Evolutionary conservation across 257 asterid genomes (phyloP), one percentile per base, ranked within the genome.

Genomic region (Cordia subcordata): DNA sequence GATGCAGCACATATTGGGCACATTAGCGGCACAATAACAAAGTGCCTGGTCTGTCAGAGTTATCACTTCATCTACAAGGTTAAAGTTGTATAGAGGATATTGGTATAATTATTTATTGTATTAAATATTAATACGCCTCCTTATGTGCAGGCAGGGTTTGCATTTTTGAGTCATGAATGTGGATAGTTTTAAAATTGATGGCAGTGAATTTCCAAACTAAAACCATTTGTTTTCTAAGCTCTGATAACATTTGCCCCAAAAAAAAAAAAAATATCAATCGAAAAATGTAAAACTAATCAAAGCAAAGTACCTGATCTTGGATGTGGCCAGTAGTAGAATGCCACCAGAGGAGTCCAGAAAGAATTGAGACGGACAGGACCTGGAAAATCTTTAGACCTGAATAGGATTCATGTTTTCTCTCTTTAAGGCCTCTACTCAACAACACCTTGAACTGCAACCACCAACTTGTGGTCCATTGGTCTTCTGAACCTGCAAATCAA

Each of bases 261-360:
- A 46, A 46, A 13, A 46, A 0, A 1, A 5, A 16, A 46, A 13
- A 13, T 19, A 15, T 13, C 8, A 15, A 45, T 10, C 9, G n/a
- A 55, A 17, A 19, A 11, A 8, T 1, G 2, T 11, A 13, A 11
- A 6, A 19, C 15, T 9, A 8, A 21, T 39, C 8, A 11, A 15
- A 33, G 33, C 20, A 37, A 4, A 58, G 13, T 69, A 89, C 97
- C 94, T 86, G 97, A 75, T 90, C 96, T 76, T 87, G 95, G 35
- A 90, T 81, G 75, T 90, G 94, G 64, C 61, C 80, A 49, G 79
- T 56, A 50, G 85, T 83, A 33, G 90, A 87, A 54, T 90, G 97
- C 96, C 97, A 90, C 97, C 97, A 90, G 4, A 90, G 64, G 49
- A 90, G 88, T 13, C 97, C 96, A 3, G 95, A 79, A 35, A 85